Conservation (phyloP, 2,329 filamentous ascomycete genomes). For the Epichloe aotearoae region DNA sequence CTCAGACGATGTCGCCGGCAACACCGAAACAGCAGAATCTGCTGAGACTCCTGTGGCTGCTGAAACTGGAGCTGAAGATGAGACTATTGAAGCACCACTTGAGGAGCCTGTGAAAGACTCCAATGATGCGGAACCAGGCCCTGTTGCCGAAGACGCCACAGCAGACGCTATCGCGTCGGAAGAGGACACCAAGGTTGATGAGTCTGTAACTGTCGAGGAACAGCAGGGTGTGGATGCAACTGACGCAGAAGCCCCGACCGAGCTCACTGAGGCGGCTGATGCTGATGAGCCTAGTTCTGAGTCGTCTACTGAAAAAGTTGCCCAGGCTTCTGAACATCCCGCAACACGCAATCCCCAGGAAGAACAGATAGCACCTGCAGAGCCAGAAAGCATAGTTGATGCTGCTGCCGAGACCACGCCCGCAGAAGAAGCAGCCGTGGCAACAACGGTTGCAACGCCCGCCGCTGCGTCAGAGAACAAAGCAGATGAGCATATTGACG, state of each 20-base stretch:
- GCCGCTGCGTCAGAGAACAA: not conserved
- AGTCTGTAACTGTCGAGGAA: not conserved
- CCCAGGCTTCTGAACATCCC: not conserved
- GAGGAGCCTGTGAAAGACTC: not conserved
- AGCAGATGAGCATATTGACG: not conserved
- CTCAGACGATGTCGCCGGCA: not conserved
- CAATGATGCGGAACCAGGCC: not conserved
- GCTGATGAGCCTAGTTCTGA: not conserved
- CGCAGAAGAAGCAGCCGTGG: slow-evolving; percentile 4
- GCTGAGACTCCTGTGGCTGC: not conserved
- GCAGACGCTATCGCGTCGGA: not conserved
- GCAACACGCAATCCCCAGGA: not conserved
- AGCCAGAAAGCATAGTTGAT: not conserved
- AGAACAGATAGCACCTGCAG: not conserved
- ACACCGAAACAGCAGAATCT: not conserved
- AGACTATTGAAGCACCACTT: not conserved
- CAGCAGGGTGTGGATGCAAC: not conserved
- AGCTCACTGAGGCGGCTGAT: not conserved
- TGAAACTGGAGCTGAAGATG: not conserved
- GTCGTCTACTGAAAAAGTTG: not conserved
- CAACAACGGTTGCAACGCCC: not conserved
- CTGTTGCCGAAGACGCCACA: not conserved
- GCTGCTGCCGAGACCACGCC: not conserved
- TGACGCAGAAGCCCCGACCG: not conserved
- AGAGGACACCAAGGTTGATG: not conserved